Evolutionary conservation across 768 basidiomycete species (phyloP).

Genomic region (Termitomyces sp.): DNA sequence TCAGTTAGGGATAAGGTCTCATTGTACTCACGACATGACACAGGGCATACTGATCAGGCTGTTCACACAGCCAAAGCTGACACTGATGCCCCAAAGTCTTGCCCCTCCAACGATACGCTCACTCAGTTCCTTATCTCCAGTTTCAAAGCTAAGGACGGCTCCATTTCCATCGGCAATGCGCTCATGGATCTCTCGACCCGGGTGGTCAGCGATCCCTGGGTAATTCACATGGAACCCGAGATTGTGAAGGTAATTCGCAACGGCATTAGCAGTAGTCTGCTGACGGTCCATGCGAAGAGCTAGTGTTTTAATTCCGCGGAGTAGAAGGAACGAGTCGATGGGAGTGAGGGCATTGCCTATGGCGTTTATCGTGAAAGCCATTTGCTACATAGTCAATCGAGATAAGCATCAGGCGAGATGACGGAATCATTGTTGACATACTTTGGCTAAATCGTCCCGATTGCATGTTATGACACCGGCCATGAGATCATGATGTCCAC

Average conservation of each 20-base stretch:
- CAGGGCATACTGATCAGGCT: conserved; percentile 99
- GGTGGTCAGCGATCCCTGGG: conserved; percentile 83
- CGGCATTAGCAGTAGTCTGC: conserved; percentile 74
- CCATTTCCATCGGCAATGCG: conserved; percentile 90
- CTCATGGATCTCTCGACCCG: conserved; percentile 83
- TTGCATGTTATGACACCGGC: conserved; percentile 94
- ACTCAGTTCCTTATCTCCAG: conserved; percentile 85
- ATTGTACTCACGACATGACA: conserved; percentile 89
- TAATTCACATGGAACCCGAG: conserved; percentile 92
- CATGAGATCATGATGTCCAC: conserved; percentile 99
- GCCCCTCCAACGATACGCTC: conserved; percentile 92
- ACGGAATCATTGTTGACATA: conserved; percentile 21
- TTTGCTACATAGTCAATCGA: conserved; percentile 46
- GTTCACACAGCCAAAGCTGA: conserved; percentile 98
- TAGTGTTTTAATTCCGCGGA: conserved; percentile 94
- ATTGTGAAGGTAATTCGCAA: conserved; percentile 79
- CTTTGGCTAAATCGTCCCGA: conserved; percentile 86
- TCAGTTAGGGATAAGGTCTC: neutral
- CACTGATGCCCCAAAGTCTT: conserved; percentile 94
- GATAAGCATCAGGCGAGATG: conserved; percentile 6
- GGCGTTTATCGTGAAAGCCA: conserved; percentile 90
- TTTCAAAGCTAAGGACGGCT: conserved; percentile 92
- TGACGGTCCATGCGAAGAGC: conserved; percentile 96
- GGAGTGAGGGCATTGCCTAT: conserved; percentile 94
- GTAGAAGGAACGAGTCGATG: conserved; percentile 93